These are phyloP conservation scores for Penicillium simplicissimum DNA, from an alignment of 495 filamentous ascomycete genomes.

Conservation along the genomic window DNA sequence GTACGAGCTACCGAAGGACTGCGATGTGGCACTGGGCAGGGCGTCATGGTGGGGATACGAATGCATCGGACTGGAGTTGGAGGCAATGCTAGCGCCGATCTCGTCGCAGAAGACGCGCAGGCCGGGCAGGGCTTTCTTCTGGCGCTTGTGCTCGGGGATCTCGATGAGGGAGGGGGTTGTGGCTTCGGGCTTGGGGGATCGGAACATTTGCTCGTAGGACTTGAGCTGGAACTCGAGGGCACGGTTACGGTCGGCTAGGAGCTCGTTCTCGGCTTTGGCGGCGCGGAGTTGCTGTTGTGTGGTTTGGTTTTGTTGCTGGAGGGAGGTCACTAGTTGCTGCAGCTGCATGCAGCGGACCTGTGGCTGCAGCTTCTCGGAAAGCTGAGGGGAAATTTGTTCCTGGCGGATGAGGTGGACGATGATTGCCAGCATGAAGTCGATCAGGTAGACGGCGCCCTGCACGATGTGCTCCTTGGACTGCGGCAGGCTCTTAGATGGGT, in stretches of 20 bases:
- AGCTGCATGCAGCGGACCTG: constrained; percentile 48
- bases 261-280: constrained; percentile 42
- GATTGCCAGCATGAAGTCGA: constrained; percentile 47
- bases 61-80: constrained; percentile 13
- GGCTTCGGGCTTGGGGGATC: constrained; percentile 40
- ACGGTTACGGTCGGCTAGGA: constrained; percentile 40
- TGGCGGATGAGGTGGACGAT: constrained; percentile 43
- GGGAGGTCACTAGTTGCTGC: constrained; percentile 38
- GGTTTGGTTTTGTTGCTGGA: constrained; percentile 45
- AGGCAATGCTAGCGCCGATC: constrained; percentile 29
- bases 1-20: constrained; percentile 35
- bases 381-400: constrained; percentile 44
- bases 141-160: constrained; percentile 35
- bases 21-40: constrained; percentile 31
- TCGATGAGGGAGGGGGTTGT: constrained; percentile 33
- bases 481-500: constrained; percentile 45
- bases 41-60: constrained; percentile 25
- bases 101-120: constrained; percentile 45
- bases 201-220: constrained; percentile 46
- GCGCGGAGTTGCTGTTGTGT: constrained; percentile 40
- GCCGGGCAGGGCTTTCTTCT: constrained; percentile 41
- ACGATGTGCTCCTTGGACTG: constrained; percentile 53
- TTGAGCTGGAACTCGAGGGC: constrained; percentile 46
- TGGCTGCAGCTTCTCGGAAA: constrained; percentile 45
- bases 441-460: constrained; percentile 45